Percentiles rank a stretch among this genome's conserved stretches.
Evolutionary conservation across 768 basidiomycete species (phyloP).

Genomic region (Erythrobasidium yunnanense): DNA sequence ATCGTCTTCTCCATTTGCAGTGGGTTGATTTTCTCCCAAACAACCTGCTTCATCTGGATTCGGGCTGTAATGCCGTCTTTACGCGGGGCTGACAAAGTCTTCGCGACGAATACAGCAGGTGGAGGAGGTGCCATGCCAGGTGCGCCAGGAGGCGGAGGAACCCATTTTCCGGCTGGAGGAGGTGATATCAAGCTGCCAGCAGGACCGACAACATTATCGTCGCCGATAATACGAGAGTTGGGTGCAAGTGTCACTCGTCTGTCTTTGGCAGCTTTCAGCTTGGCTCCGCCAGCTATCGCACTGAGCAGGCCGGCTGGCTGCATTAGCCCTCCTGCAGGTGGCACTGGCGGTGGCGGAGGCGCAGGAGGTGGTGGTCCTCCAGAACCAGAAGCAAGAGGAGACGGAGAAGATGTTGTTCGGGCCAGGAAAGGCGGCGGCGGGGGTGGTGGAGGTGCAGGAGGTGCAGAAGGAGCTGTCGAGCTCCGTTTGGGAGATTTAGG

Average conservation of each 20-base stretch:
- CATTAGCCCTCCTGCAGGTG: constrained; percentile 7
- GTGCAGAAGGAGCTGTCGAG: neutral
- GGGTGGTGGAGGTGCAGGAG: neutral
- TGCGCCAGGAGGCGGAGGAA: constrained; percentile 31
- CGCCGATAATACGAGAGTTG: neutral
- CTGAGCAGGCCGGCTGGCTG: no score
- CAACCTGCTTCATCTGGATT: constrained; percentile 92
- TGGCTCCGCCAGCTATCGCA: neutral
- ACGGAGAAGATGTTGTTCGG: constrained; percentile 38
- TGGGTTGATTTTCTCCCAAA: constrained; percentile 96
- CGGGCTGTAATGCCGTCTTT: constrained; percentile 63
- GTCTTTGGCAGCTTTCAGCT: constrained; percentile 19
- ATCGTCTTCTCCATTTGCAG: constrained; percentile 72
- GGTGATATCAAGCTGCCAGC: constrained; percentile 34
- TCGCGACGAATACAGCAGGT: constrained; percentile 22
- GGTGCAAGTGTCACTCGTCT: neutral
- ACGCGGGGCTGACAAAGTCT: neutral
- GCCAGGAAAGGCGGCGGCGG: constrained; percentile 5
- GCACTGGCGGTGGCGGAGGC: constrained; percentile 32
- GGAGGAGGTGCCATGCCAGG: constrained; percentile 34
- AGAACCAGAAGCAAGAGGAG: neutral
- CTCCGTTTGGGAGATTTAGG: neutral
- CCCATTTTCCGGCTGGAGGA: constrained; percentile 40
- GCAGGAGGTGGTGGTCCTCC: constrained; percentile 36
- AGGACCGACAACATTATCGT: constrained; percentile 38